Base-by-base conservation (phyloP, 768 basidiomycete species). In the Amanita pseudoporphyria region DNA sequence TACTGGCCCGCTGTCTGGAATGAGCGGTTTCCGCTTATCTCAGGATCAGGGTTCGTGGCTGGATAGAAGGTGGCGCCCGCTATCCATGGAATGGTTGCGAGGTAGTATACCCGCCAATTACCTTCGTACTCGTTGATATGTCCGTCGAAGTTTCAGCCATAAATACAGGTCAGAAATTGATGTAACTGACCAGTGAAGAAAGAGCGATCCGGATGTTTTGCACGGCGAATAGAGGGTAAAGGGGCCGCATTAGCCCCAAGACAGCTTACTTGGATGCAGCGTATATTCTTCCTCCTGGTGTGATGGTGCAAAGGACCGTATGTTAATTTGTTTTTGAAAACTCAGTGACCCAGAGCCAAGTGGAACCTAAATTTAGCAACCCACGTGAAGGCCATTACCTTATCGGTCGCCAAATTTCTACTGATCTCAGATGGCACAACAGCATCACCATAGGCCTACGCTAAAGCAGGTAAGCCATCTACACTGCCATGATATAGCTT, bases 371-470 rank as follows among this genome's bases (percentile, higher is more conserved):
- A 42, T 21, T 16, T 14, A 19, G 35, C 16, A 28, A 31, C 6
- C 13, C 19, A 38, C 45, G 35, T 35, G 33, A 16, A 5, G 9
- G n/a, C 6, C 14, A 44, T 30, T 30, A 28, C 28, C 43, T 44
- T 44, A 31, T 44, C 43, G 16, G 28, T 33, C 21, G 19, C 30
- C 31, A 45, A 45, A 12, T 33, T 45, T 45, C 14, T 13, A 18
- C 6, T 43, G 28, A 41, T 41, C 26, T 28, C 18, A 24, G 7
- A 43, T 43, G 41, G 41, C 41, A 16, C 41, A 43, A 43, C 41
- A 43, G 28, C 72, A 78, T 50, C 87, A 88, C 61, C 89, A 92
- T 63, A 67, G 91, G 54, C 7, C 49, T 14, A 50, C 49, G 13
- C 41, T 50, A 6, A 50, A 41, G 22, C 41, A 43, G 49, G 49